These are phyloP conservation scores for Boletellus ananiceps DNA, from an alignment of 768 basidiomycete species.

Conservation along the genomic window DNA sequence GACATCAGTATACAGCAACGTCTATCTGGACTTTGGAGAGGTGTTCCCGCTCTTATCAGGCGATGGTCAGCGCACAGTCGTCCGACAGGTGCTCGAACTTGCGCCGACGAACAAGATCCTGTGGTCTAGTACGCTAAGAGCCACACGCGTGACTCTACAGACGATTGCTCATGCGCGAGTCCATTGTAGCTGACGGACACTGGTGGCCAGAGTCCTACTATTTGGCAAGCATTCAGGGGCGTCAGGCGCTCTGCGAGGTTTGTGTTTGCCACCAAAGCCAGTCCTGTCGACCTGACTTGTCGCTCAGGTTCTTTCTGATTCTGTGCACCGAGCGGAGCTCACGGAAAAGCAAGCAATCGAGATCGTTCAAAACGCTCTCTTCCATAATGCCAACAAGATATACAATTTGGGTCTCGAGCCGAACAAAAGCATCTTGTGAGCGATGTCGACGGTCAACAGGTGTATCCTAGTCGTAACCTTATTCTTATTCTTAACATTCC, in stretches of 20 bases:
- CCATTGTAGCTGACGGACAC: slow-evolving; percentile 18
- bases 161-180: background rate
- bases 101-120: slow-evolving; percentile 74
- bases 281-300: slow-evolving; percentile 43
- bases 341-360: slow-evolving; percentile 49
- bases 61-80: slow-evolving; percentile 54
- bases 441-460: background rate
- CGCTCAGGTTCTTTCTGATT: slow-evolving; percentile 52
- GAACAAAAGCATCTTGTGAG: slow-evolving; percentile 3
- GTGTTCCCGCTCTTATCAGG: slow-evolving; percentile 65
- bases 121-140: slow-evolving; percentile 62
- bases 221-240: slow-evolving; percentile 59
- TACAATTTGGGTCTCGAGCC: slow-evolving; percentile 53
- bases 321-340: slow-evolving; percentile 46
- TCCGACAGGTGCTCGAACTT: slow-evolving; percentile 65
- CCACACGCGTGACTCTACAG: no score
- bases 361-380: slow-evolving; percentile 54
- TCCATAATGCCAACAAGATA: slow-evolving; percentile 61
- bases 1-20: slow-evolving; percentile 64
- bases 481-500: background rate
- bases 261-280: slow-evolving; percentile 1
- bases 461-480: background rate
- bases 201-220: slow-evolving; percentile 78
- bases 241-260: slow-evolving; percentile 58
- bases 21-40: slow-evolving; percentile 78